A percentile compares a stretch with the other conserved stretches of the same genome.
These are phyloP conservation scores for Penicillium egyptiacum DNA, from an alignment of 495 filamentous ascomycete genomes.

Conservation along the genomic window DNA sequence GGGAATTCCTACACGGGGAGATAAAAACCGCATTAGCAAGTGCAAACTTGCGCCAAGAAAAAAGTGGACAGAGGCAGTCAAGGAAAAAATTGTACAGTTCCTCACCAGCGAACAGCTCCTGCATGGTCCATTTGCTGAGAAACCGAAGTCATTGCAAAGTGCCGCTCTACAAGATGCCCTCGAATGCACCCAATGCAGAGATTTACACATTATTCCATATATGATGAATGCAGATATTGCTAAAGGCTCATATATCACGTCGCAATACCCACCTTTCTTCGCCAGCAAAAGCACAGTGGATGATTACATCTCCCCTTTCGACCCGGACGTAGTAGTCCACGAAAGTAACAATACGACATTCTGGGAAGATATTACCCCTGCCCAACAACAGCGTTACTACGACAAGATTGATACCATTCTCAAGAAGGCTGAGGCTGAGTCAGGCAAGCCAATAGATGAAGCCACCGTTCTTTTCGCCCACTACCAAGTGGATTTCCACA, in stretches of 20 bases:
- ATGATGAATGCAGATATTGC: slow-evolving; percentile 29
- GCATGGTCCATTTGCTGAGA: neutral
- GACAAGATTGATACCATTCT: slow-evolving; percentile 14
- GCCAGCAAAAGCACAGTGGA: slow-evolving; percentile 16
- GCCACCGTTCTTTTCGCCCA: slow-evolving; percentile 27
- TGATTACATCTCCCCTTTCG: slow-evolving; percentile 18
- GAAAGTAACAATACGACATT: slow-evolving; percentile 11
- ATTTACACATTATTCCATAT: slow-evolving; percentile 18
- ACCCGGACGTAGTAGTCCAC: neutral
- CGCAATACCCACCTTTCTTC: slow-evolving; percentile 31
- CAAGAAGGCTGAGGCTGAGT: neutral
- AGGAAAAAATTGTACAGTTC: slow-evolving; percentile 3
- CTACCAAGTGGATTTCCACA: slow-evolving; percentile 39
- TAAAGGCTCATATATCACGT: slow-evolving; percentile 19
- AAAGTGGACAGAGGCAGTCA: neutral
- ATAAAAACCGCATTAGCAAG: neutral
- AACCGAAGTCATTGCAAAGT: slow-evolving; percentile 9
- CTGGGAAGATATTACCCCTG: slow-evolving; percentile 21
- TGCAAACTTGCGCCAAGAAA: neutral
- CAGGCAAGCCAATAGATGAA: slow-evolving; percentile 7
- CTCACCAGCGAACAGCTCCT: neutral
- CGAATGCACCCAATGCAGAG: slow-evolving; percentile 28
- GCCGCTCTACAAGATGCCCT: slow-evolving; percentile 35
- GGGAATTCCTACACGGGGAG: neutral
- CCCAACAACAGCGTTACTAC: slow-evolving; percentile 27